Percentiles rank a stretch among this genome's conserved stretches.
These are phyloP conservation scores for Lactifluus subvellereus DNA, from an alignment of 768 basidiomycete species.

Conservation along the genomic window DNA sequence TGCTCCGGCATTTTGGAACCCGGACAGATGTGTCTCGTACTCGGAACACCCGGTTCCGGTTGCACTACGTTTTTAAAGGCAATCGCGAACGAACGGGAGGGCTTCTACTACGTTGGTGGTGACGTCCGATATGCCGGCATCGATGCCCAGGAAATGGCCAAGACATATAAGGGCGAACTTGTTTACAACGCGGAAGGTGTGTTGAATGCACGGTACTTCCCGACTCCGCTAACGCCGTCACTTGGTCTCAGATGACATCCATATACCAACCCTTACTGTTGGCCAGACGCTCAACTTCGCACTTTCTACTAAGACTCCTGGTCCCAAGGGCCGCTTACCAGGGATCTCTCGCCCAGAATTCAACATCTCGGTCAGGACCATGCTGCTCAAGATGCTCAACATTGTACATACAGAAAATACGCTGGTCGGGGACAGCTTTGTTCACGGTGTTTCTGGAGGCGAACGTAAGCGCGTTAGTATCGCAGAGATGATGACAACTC, in stretches of 20 bases:
- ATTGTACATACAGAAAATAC: slow-evolving; percentile 76
- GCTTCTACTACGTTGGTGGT: slow-evolving; percentile 59
- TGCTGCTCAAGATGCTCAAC: slow-evolving; percentile 75
- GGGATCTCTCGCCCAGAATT: slow-evolving; percentile 60
- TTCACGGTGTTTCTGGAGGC: slow-evolving; percentile 76
- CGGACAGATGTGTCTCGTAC: slow-evolving; percentile 24
- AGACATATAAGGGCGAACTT: slow-evolving; percentile 74
- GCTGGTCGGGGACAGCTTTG: slow-evolving; percentile 82
- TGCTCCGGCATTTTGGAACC: slow-evolving; percentile 42
- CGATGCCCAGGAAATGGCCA: slow-evolving; percentile 66
- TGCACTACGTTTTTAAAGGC: slow-evolving; percentile 84
- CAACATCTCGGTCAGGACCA: slow-evolving; percentile 49
- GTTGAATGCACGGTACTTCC: not conserved
- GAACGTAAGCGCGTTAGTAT: slow-evolving; percentile 81
- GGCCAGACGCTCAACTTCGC: slow-evolving; percentile 72
- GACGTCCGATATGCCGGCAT: slow-evolving; percentile 82
- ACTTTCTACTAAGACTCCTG: slow-evolving; percentile 70
- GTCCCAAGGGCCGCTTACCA: slow-evolving; percentile 64
- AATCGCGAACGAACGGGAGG: slow-evolving; percentile 70
- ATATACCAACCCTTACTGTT: slow-evolving; percentile 78
- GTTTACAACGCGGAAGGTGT: slow-evolving; percentile 73
- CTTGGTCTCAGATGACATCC: slow-evolving; percentile 59
- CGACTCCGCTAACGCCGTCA: slow-evolving; percentile 8
- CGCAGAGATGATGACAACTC: slow-evolving; percentile 83
- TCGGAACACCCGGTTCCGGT: slow-evolving; percentile 50